Conservation (phyloP, 2,329 filamentous ascomycete genomes). For the Colletotrichum noveboracense region DNA sequence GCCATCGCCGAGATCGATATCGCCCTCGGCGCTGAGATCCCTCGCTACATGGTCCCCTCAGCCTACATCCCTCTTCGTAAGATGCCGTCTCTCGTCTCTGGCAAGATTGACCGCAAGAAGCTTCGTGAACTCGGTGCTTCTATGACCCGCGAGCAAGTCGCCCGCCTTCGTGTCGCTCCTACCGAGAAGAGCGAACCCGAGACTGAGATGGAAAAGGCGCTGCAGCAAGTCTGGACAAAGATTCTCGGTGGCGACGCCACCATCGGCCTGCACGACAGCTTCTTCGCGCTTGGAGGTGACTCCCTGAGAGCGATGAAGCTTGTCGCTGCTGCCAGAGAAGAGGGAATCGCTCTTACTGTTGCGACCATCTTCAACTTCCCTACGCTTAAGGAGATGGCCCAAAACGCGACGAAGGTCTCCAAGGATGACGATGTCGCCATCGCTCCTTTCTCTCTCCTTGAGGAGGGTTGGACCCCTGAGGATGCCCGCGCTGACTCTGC, state of each 20-base stretch:
- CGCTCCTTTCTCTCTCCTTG: conserved; percentile 44
- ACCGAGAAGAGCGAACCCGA: conserved; percentile 39
- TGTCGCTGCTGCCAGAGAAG: conserved; percentile 45
- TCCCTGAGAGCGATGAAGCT: conserved; percentile 58
- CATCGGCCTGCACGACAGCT: conserved; percentile 44
- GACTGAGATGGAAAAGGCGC: conserved; percentile 40
- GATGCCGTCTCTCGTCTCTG: conserved; percentile 54
- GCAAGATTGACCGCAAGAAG: conserved; percentile 55
- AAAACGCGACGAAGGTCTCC: conserved; percentile 32
- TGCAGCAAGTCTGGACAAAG: conserved; percentile 41
- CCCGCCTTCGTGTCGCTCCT: conserved; percentile 33
- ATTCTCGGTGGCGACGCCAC: conserved; percentile 39
- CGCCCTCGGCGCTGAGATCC: conserved; percentile 38
- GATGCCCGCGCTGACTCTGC: conserved; percentile 42
- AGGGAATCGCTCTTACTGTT: conserved; percentile 46
- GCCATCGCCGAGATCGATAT: conserved; percentile 35
- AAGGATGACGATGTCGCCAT: conserved; percentile 22
- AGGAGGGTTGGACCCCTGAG: conserved; percentile 35
- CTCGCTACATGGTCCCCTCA: conserved; percentile 54
- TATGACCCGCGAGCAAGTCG: conserved; percentile 45
- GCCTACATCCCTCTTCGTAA: conserved; percentile 48
- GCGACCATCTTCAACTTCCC: conserved; percentile 51
- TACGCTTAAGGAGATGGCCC: conserved; percentile 48
- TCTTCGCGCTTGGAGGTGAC: conserved; percentile 55
- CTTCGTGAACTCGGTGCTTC: conserved; percentile 49